Percentiles rank a stretch among this genome's conserved stretches.
Evolutionary conservation across 2,329 filamentous ascomycete species (phyloP).

Genomic region (Magnaporthiopsis rhizophila): DNA sequence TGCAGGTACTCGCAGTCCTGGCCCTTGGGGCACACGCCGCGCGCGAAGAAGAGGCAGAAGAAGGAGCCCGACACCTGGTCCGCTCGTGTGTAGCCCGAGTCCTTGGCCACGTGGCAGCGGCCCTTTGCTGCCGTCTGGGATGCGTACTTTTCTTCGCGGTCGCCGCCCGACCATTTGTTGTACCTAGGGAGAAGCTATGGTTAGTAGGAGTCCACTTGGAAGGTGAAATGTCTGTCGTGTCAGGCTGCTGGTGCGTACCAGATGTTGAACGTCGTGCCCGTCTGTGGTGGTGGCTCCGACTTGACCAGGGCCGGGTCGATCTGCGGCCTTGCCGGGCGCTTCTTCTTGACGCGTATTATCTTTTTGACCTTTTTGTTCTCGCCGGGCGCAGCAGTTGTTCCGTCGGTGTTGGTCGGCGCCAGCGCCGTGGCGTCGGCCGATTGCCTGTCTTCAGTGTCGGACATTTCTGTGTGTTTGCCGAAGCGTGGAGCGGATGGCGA

Average conservation of each 20-base stretch:
- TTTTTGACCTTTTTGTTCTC: conserved; percentile 66
- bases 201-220: not conserved
- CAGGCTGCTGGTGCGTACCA: conserved; percentile 50
- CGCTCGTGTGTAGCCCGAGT: conserved; percentile 70
- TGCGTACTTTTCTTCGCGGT: conserved; percentile 84
- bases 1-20: conserved; percentile 93
- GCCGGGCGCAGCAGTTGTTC: not conserved
- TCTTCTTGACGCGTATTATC: conserved; percentile 77
- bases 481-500: not conserved
- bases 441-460: conserved; percentile 14
- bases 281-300: conserved; percentile 81
- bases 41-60: conserved; percentile 81
- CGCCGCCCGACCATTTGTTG: conserved; percentile 96
- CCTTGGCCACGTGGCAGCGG: conserved; percentile 78
- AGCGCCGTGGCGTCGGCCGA: conserved; percentile 8
- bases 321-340: conserved; percentile 80
- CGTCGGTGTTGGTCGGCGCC: not conserved
- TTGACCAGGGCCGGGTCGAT: conserved; percentile 79
- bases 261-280: conserved; percentile 93
- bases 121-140: conserved; percentile 75
- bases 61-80: conserved; percentile 72
- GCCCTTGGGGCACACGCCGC: conserved; percentile 69
- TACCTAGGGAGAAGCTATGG: conserved; percentile 80
- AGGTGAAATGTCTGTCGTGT: not conserved
- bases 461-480: conserved; percentile 12